Conservation (phyloP, 257 asterid species). For the Hygrophila difformis region DNA sequence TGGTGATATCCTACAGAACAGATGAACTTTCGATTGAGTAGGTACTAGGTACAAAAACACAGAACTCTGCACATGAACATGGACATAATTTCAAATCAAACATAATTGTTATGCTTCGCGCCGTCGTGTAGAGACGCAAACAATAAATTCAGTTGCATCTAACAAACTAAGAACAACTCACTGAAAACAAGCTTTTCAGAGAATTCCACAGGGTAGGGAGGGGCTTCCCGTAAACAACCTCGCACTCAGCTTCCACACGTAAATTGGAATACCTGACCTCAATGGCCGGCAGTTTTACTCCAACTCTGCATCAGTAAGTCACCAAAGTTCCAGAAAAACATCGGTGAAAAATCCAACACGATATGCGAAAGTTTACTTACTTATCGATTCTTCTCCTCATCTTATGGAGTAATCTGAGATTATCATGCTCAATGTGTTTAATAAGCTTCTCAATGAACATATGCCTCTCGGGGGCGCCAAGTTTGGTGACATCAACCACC, state of each 20-base stretch:
- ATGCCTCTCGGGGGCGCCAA: constrained; percentile 34
- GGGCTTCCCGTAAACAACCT: constrained; percentile 65
- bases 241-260: constrained; percentile 50
- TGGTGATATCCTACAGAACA: constrained; percentile 32
- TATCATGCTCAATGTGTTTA: constrained; percentile 37
- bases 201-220: constrained; percentile 73
- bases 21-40: not conserved
- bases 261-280: constrained; percentile 50
- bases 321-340: not conserved
- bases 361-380: constrained; percentile 17
- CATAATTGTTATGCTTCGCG: too few relatives aligned
- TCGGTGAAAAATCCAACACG: not conserved
- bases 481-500: constrained; percentile 41
- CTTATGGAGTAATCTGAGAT: constrained; percentile 32
- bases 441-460: constrained; percentile 40
- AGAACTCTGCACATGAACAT: too few relatives aligned
- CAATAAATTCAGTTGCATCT: too few relatives aligned
- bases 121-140: too few relatives aligned
- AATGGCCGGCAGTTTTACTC: constrained; percentile 45
- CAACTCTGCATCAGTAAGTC: constrained; percentile 37
- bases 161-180: too few relatives aligned
- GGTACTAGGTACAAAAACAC: not conserved
- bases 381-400: constrained; percentile 39
- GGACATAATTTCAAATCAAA: too few relatives aligned
- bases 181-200: constrained; percentile 40